These are phyloP conservation scores for Lentinus brumalis DNA, from an alignment of 768 basidiomycete genomes.

Conservation along the genomic window DNA sequence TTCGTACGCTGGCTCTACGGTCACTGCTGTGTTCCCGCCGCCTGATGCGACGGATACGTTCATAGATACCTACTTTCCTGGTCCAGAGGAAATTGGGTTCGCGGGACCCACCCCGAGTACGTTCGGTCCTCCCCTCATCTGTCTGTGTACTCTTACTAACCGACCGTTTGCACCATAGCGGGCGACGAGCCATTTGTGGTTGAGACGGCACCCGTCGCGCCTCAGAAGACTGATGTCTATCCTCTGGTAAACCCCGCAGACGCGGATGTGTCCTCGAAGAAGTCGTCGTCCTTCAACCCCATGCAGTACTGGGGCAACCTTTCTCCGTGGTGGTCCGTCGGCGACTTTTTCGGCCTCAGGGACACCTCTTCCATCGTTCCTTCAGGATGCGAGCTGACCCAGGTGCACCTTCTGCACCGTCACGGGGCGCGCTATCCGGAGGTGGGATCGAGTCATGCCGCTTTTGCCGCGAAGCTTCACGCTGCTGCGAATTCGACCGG, in stretches of 20 bases:
- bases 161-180: slow-evolving; percentile 14
- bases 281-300: slow-evolving; percentile 42
- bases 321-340: slow-evolving; percentile 52
- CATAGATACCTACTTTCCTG: slow-evolving; percentile 41
- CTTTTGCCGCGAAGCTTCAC: slow-evolving; percentile 30
- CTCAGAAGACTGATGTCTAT: slow-evolving; percentile 39
- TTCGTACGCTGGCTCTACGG: slow-evolving; percentile 45
- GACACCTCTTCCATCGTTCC: slow-evolving; percentile 49
- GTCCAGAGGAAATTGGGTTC: slow-evolving; percentile 45
- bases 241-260: slow-evolving; percentile 41
- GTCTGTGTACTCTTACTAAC: not conserved
- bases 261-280: slow-evolving; percentile 36
- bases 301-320: slow-evolving; percentile 50
- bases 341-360: slow-evolving; percentile 47
- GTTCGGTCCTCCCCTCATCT: slow-evolving; percentile 5
- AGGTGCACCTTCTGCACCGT: slow-evolving; percentile 44
- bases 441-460: slow-evolving; percentile 27
- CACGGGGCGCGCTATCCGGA: slow-evolving; percentile 49
- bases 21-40: slow-evolving; percentile 46
- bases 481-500: slow-evolving; percentile 27
- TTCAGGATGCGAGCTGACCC: slow-evolving; percentile 46
- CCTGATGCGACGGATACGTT: slow-evolving; percentile 37
- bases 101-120: slow-evolving; percentile 51
- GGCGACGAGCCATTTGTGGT: slow-evolving; percentile 32
- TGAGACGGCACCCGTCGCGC: slow-evolving; percentile 39